Base-by-base conservation (phyloP, 495 filamentous ascomycete species). In the Cladorrhinum samala region DNA sequence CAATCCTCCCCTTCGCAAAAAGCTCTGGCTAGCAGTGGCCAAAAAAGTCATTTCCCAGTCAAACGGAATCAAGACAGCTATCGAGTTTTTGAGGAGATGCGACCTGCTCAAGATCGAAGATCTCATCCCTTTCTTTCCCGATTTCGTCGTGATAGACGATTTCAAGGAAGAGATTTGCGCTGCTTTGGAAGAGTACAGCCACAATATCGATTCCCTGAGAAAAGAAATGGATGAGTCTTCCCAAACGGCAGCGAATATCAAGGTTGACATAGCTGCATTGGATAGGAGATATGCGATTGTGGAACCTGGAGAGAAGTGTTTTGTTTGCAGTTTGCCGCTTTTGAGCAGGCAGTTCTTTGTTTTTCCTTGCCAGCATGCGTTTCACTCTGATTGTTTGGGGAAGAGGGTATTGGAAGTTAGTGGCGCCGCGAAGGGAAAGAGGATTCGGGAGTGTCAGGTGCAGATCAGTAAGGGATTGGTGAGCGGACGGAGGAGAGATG, bases 121-220 rank as follows among this genome's bases (percentile, higher is more conserved):
- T 61, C 72, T 98, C 18, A 96, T 98, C 38, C 93, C 94, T 0
- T 96, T 96, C 73, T 98, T 98, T 74, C 94, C 93, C 0, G 93
- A 98, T 64, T 98, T 98, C 58, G 89, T 96, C n/a, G 86, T 96
- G 44, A 96, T 98, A 50, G 93, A 98, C 62, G 90, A 96, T 69
- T 97, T 98, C 76, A 96, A 98, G 66, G 89, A 95, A 47, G 94
- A 97, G 63, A 97, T 98, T 19, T 98, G 93, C 73, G 76, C 82
- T 0, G 93, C 93, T 2, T 76, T 98, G 3, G 94, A 98, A 68
- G 85, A 91, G 21, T 97, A 98, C 70, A 86, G 82, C 37, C 84
- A 87, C 7, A 85, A 88, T 54, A 98, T 98, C 61, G 92, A 96
- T 58, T 76, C 72, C 1, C 72, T 98, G n/a, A 88, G 91, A 47